Evolutionary conservation across 176 grass and related monocot species (phyloP), one percentile per base, ranked within the genome.

Genomic region (Triticum urartu): DNA sequence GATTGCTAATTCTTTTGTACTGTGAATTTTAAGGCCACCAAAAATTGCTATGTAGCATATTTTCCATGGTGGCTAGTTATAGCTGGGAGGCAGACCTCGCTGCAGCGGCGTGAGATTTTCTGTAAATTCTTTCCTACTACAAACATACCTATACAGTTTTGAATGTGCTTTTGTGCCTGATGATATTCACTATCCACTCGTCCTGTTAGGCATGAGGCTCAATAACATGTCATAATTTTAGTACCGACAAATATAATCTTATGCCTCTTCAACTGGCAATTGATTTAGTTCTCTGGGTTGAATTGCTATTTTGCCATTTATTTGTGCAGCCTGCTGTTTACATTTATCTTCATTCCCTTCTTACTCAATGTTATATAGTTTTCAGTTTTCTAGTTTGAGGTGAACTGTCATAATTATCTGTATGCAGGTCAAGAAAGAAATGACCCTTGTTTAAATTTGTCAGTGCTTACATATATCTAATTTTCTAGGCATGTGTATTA

Each of bases 211-310:
- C 48, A 50, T 67, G 30, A 21, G 42, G 7, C 14, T 83, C 5
- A 58, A 72, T 54, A 69, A 36, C 18, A 68, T 22, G 43, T 3
- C 13, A 76, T 65, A 66, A 77, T 84, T 18, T 33, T 76, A 34
- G 12, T 76, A 84, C 25, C 58, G 22, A 48, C 20, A 75, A 75
- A 84, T 75, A 65, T 58, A 48, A 65, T 76, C 13, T 83, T 83
- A 69, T 82, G 15, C 33, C 14, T 25, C 32, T 72, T 50, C 50
- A 83, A 30, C 21, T 72, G 21, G 21, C 59, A 62, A 62, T 22
- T 62, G 21, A 62, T 62, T 61, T 61, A 61, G 59, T n/a, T 24
- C 4, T 21, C 21, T 21, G 21, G 59, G 22, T 62, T 47, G 28
- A 54, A 54, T 69, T 82, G 59, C 52, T 30, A 30, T 22, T 18